phyloP scores from a whole-genome alignment of 1,139 yeast species.

The Geotrichum fermentans region DNA sequence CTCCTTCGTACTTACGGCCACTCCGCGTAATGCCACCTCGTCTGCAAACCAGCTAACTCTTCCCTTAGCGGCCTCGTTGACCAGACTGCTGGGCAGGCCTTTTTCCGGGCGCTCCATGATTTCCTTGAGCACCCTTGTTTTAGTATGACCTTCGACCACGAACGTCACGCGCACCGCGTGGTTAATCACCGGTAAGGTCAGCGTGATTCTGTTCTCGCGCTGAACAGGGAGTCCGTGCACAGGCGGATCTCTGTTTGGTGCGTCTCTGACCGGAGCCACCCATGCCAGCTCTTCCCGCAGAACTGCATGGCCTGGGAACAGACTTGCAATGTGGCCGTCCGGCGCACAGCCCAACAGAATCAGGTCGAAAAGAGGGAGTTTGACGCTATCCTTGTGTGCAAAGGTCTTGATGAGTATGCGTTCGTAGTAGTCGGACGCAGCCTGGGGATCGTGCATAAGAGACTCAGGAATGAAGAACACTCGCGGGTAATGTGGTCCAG shows the following conservation, averaged over 20 bases:
- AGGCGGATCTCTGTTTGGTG: no score
- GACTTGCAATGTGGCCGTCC: slow-evolving; percentile 94
- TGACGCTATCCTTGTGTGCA: slow-evolving; percentile 95
- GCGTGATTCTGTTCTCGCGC: slow-evolving; percentile 80
- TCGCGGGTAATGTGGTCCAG: slow-evolving; percentile 59
- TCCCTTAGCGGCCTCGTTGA: slow-evolving; percentile 94
- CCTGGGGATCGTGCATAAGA: slow-evolving; percentile 78
- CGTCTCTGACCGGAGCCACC: slow-evolving; percentile 90
- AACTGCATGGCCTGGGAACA: slow-evolving; percentile 87
- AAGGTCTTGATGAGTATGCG: slow-evolving; percentile 78
- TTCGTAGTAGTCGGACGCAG: slow-evolving; percentile 90
- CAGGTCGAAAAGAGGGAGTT: slow-evolving; percentile 89
- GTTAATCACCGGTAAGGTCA: slow-evolving; percentile 90
- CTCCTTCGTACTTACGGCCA: slow-evolving; percentile 68
- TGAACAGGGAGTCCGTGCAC: no score
- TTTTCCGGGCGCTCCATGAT: slow-evolving; percentile 97
- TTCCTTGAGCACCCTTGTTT: slow-evolving; percentile 86
- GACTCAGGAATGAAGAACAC: slow-evolving; percentile 79
- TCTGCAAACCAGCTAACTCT: slow-evolving; percentile 97
- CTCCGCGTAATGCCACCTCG: slow-evolving; percentile 86
- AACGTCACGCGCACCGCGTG: slow-evolving; percentile 90
- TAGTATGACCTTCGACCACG: slow-evolving; percentile 92
- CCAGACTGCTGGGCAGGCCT: slow-evolving; percentile 90
- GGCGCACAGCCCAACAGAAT: slow-evolving; percentile 95
- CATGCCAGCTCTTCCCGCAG: slow-evolving; percentile 89